Conservation (phyloP, 1,284 basidiomycete species). For the Moesziomyces parantarcticus region DNA sequence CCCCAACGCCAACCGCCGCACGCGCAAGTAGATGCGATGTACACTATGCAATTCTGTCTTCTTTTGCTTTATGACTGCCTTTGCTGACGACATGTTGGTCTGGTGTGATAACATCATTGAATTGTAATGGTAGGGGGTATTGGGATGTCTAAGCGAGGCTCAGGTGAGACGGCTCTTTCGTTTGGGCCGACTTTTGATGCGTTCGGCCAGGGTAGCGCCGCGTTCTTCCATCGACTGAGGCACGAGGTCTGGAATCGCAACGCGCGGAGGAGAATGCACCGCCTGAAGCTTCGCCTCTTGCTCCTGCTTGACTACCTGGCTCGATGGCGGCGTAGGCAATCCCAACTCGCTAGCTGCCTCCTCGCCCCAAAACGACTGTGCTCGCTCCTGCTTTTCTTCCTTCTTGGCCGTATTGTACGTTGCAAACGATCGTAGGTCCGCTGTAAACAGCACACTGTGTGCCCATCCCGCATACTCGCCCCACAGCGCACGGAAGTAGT, state of each 20-base stretch:
- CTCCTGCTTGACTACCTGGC: constrained; percentile 14
- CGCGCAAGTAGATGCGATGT: constrained; percentile 27
- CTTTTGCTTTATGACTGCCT: too few relatives aligned
- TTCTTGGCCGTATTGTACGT: constrained; percentile 45
- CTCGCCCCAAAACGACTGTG: constrained; percentile 16
- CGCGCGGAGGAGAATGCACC: constrained; percentile 29
- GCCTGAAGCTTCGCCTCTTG: constrained; percentile 13
- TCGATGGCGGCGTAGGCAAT: constrained; percentile 16
- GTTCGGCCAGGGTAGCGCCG: constrained; percentile 23
- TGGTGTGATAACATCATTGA: too few relatives aligned
- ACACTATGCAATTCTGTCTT: not conserved
- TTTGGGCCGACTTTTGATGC: constrained; percentile 38
- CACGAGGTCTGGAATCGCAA: constrained; percentile 22
- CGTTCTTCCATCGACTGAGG: constrained; percentile 9
- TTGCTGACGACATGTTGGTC: too few relatives aligned
- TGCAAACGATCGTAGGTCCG: constrained; percentile 58
- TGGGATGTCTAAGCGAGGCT: too few relatives aligned
- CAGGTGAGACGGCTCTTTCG: constrained; percentile 26
- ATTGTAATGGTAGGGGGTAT: too few relatives aligned
- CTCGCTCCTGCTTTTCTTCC: constrained; percentile 24
- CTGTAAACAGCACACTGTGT: constrained; percentile 63
- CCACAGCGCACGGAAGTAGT: constrained; percentile 61
- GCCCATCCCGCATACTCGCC: constrained; percentile 66
- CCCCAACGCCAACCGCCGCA: constrained; percentile 57
- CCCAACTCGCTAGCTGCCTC: constrained; percentile 2